Evolutionary conservation across 2,329 filamentous ascomycete genomes (phyloP).

Genomic region (Scolecobasidium constrictum): DNA sequence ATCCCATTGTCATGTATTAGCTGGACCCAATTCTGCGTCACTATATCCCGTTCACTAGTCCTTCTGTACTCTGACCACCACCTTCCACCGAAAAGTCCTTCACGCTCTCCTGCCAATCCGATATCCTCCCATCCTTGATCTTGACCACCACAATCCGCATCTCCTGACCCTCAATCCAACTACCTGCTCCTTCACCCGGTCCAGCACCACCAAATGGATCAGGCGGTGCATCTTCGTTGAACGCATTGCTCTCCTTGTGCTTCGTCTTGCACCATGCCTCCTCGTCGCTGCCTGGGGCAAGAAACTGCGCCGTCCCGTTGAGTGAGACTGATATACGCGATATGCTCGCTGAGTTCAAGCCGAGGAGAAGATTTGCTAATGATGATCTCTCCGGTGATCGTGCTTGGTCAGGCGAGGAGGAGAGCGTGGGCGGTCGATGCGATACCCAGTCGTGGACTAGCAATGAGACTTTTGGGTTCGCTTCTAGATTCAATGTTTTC

Average conservation of each 20-base stretch:
- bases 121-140: conserved; percentile 76
- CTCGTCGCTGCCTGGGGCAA: conserved; percentile 64
- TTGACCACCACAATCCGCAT: conserved; percentile 79
- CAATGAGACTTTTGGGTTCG: conserved; percentile 79
- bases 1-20: too few relatives aligned
- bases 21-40: too few relatives aligned
- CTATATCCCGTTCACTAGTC: conserved; percentile 11
- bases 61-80: not conserved
- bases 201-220: conserved; percentile 26
- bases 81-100: conserved; percentile 52
- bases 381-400: conserved; percentile 43
- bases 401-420: conserved; percentile 34
- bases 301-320: conserved; percentile 71
- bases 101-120: conserved; percentile 91
- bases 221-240: conserved; percentile 35
- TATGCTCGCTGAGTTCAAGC: conserved; percentile 81
- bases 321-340: conserved; percentile 88
- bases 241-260: conserved; percentile 89
- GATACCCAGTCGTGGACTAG: conserved; percentile 99
- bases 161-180: conserved; percentile 70
- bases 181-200: conserved; percentile 41
- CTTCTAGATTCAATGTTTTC: conserved; percentile 70
- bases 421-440: conserved; percentile 70
- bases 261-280: conserved; percentile 73
- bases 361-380: conserved; percentile 72